Percentiles rank a stretch among this genome's conserved stretches.
Evolutionary conservation across 2,329 filamentous ascomycete genomes (phyloP).

Genomic region (Fusarium goolgardi): DNA sequence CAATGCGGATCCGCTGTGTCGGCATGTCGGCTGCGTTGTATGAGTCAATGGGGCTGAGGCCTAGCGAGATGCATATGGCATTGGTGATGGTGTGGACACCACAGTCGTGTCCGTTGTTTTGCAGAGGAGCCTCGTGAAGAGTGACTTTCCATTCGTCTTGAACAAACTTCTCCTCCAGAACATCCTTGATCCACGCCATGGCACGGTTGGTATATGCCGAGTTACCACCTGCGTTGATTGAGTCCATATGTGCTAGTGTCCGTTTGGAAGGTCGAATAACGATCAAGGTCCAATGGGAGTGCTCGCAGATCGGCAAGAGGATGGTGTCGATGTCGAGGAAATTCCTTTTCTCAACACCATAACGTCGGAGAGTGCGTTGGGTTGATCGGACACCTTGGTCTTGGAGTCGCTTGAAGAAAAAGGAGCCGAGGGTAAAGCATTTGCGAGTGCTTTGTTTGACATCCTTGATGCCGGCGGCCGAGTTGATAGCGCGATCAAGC

Average conservation of each 20-base stretch:
- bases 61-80: constrained; percentile 70
- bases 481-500: constrained; percentile 69
- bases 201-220: constrained; percentile 56
- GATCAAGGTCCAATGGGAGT: constrained; percentile 77
- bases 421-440: constrained; percentile 72
- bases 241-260: constrained; percentile 77
- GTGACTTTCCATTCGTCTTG: constrained; percentile 70
- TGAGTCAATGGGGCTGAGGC: constrained; percentile 61
- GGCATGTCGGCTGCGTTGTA: constrained; percentile 67
- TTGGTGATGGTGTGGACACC: constrained; percentile 83
- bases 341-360: constrained; percentile 68
- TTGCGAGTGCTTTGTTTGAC: constrained; percentile 63
- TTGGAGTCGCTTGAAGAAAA: constrained; percentile 70
- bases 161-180: constrained; percentile 66
- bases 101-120: constrained; percentile 78
- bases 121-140: constrained; percentile 62
- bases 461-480: constrained; percentile 63
- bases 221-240: constrained; percentile 61
- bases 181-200: constrained; percentile 66
- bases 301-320: constrained; percentile 75
- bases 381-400: constrained; percentile 60
- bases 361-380: constrained; percentile 67
- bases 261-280: constrained; percentile 71
- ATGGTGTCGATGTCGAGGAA: constrained; percentile 74
- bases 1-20: constrained; percentile 70